Conservation (phyloP, 148 eudicot genomes). For the Silene uniflora region DNA sequence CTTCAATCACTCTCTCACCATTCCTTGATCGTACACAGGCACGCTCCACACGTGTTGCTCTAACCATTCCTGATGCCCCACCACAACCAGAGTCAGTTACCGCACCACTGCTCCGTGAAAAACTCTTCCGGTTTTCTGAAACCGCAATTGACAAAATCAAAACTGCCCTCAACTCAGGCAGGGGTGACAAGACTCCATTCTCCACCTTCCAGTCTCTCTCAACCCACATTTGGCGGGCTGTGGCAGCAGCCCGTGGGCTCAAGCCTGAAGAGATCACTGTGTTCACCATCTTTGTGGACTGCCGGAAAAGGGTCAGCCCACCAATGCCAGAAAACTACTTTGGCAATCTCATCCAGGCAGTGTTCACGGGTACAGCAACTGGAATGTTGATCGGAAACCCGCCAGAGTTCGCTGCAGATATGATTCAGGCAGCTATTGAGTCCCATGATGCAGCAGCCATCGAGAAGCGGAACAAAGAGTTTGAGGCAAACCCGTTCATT, state of each 20-base stretch:
- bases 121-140: constrained; percentile 69
- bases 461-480: constrained; percentile 57
- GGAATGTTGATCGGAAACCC: constrained; percentile 57
- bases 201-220: constrained; percentile 89
- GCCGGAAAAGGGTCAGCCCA: constrained; percentile 77
- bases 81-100: constrained; percentile 21
- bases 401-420: constrained; percentile 52
- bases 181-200: constrained; percentile 28
- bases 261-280: constrained; percentile 74
- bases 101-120: constrained; percentile 54
- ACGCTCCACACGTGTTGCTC: constrained; percentile 73
- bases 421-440: constrained; percentile 55
- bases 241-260: constrained; percentile 73
- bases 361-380: constrained; percentile 83
- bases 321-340: constrained; percentile 91
- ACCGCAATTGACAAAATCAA: constrained; percentile 65
- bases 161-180: constrained; percentile 38
- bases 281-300: constrained; percentile 82
- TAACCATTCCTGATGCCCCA: constrained; percentile 64
- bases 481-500: constrained; percentile 76
- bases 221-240: constrained; percentile 74
- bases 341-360: constrained; percentile 91
- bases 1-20: constrained; percentile 46
- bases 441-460: constrained; percentile 64
- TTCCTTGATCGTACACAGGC: constrained; percentile 84